Evolutionary conservation across 202 grass and related monocot species (phyloP), one percentile per base, ranked within the genome.

Genomic region (Setaria viridis): DNA sequence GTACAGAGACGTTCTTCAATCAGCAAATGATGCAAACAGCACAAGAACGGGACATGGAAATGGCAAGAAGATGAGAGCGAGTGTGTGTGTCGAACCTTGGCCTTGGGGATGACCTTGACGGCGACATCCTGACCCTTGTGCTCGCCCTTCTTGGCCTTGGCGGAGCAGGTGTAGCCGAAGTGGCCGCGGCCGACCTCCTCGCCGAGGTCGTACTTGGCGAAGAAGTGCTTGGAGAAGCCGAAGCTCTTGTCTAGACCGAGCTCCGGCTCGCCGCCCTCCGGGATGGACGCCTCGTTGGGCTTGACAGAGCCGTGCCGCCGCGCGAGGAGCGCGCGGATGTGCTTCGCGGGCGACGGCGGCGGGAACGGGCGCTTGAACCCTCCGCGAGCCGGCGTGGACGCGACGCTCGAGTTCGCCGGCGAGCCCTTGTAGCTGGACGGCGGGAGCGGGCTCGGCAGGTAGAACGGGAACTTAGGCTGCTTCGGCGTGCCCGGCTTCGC

Each of bases 91-190:
- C 84, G 20, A 77, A 99, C 97, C 97, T 99, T 99, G 75, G 90
- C 51, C 88, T 99, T 99, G n/a, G 97, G 94, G 77, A 97, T 97
- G 85, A 99, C 94, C 85, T 99, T 99, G 84, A 99, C 87, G 21
- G 97, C 97, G 76, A 99, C 97, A 76, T 99, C 92, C 85, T 97
- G 86, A 37, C 97, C 92, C 63, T 97, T 99, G 88, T 93, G 89
- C 72, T 99, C 97, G 29, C 97, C 94, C 74, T 97, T 99, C 85
- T 99, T 99, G 82, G 86, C 97, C 91, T 91, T 97, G 48, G 94
- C 97, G 10, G 82, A 69, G 77, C 94, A 99, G 50, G 97, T 99
- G 63, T 99, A 99, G 9, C 97, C 97, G 67, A 99, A 99, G 88
- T 99, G 97, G 12, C 97, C 97, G 8, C 97, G 90, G 17, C 97